Base-by-base conservation (phyloP, 139 green algal genomes). In the Tetraselmis chui region DNA sequence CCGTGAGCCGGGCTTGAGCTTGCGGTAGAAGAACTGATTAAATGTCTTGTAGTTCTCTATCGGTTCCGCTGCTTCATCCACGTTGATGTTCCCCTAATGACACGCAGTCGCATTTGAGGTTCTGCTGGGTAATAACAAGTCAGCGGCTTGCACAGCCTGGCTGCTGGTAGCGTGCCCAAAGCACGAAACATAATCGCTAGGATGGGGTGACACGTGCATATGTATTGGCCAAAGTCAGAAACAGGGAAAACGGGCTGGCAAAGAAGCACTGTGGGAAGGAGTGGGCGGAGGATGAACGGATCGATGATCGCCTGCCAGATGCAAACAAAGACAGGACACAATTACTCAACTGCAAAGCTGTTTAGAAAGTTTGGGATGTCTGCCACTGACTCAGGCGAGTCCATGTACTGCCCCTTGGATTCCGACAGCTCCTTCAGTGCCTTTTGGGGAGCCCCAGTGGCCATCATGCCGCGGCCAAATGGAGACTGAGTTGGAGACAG, bases 1-100 rank as follows among this genome's bases (percentile, higher is more conserved):
- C 22, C 91, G 59, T 1, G 88, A 79, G 25, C 58, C 82, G 0
- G 90, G 84, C 80, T 90, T 91, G 26, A 94, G 85, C 31, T 86
- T 83, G 1, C 91, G 80, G 11, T 91, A 90, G 84, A 94, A 94
- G 85, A 93, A 94, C 76, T 91, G 82, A 80, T 94, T 92, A 84
- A 93, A 92, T 32, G 79, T 89, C 2, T 74, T 82, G 86, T 89
- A 94, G 32, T 78, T 29, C 1, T 88, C 79, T 1, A 93, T 59
- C 2, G 88, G 88, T 29, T 90, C 82, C 75, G 82, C 81, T 29
- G 80, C 82, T 23, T 85, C 81, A 2, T 59, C 74, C 1, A 81
- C 23, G 80, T 88, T 76, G 78, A 93, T 83, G 27, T 90, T 29
- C 0, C 83, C 83, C 23, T 31, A 30, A n/a, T n/a, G n/a, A n/a